Base-by-base conservation (phyloP, 345 rosid species). In the Citrus glauca region DNA sequence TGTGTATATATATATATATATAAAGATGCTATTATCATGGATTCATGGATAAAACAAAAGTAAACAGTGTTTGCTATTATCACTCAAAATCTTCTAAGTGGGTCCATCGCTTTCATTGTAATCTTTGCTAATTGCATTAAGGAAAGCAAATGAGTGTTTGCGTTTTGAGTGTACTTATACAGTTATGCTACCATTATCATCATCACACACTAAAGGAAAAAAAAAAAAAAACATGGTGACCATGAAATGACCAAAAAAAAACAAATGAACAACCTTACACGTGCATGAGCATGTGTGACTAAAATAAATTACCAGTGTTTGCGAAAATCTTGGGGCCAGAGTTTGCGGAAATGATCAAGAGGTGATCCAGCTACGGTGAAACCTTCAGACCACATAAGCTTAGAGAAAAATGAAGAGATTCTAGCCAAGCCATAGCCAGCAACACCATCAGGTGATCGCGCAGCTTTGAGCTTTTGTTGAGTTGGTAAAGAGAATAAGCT, bases 301-400 rank as follows among this genome's bases (percentile, higher is more conserved):
- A 30, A 60, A 24, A 37, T 64, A 96, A 60, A 24, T 59, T 74
- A 96, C 99, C 99, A 88, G 90, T 89, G 82, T 64, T 81, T 45
- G 82, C 32, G 57, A 87, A 82, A 80, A 81, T 90, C 91, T 27
- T 73, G 85, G 17, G 98, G 98, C 99, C 99, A 96, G 65, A 96
- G 94, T 80, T 84, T 89, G 74, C 86, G 86, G 45, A 93, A 93
- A 75, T 96, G 93, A 17, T 92, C 92, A 32, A 80, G 67, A 0
- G 97, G 97, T 13, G 98, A 90, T 56, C 94, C 98, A 30, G 83
- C 76, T 28, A 96, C 77, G 68, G 99, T 94, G 89, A 96, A 96
- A 11, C 99, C 98, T 79, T 96, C 98, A 19, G 97, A 96, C 99
- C 99, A 96, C 97, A 96, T 90, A 66, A 83, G 87, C 90, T 96